These are phyloP conservation scores for Mycogone perniciosa DNA, from an alignment of 2,329 filamentous ascomycete genomes.

Conservation along the genomic window DNA sequence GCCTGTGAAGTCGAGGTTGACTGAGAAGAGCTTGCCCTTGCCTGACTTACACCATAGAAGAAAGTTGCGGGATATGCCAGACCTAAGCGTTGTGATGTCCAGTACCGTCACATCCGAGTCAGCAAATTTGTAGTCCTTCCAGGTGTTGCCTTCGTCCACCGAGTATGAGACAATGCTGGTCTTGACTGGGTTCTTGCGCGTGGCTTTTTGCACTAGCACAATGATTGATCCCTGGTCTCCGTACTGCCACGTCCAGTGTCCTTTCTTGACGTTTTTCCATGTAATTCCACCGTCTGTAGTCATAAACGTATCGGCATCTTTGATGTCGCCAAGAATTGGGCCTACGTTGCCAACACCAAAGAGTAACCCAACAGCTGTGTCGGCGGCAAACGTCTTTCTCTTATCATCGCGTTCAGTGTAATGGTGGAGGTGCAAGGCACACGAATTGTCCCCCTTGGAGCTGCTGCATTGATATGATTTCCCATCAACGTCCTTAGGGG, in stretches of 20 bases:
- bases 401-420: slow-evolving; percentile 87
- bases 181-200: slow-evolving; percentile 59
- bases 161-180: slow-evolving; percentile 69
- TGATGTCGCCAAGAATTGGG: slow-evolving; percentile 53
- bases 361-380: slow-evolving; percentile 83
- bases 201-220: slow-evolving; percentile 71
- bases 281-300: slow-evolving; percentile 83
- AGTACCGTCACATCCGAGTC: slow-evolving; percentile 64
- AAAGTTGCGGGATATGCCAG: slow-evolving; percentile 86
- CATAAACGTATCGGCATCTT: slow-evolving; percentile 83
- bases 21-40: slow-evolving; percentile 56
- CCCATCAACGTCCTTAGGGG: slow-evolving; percentile 60
- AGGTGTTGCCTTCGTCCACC: slow-evolving; percentile 72
- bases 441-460: slow-evolving; percentile 55
- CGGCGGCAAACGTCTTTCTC: slow-evolving; percentile 79
- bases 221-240: slow-evolving; percentile 93
- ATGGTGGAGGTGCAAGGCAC: slow-evolving; percentile 86
- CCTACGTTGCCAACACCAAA: slow-evolving; percentile 91
- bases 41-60: slow-evolving; percentile 70
- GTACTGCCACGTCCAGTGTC: slow-evolving; percentile 86
- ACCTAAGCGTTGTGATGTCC: slow-evolving; percentile 82
- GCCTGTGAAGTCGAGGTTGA: slow-evolving; percentile 86
- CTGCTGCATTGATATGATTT: slow-evolving; percentile 65
- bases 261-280: slow-evolving; percentile 83
- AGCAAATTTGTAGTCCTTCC: slow-evolving; percentile 69